Base-by-base conservation (phyloP, 208 protist species). In the Crithidia expoeki region DNA sequence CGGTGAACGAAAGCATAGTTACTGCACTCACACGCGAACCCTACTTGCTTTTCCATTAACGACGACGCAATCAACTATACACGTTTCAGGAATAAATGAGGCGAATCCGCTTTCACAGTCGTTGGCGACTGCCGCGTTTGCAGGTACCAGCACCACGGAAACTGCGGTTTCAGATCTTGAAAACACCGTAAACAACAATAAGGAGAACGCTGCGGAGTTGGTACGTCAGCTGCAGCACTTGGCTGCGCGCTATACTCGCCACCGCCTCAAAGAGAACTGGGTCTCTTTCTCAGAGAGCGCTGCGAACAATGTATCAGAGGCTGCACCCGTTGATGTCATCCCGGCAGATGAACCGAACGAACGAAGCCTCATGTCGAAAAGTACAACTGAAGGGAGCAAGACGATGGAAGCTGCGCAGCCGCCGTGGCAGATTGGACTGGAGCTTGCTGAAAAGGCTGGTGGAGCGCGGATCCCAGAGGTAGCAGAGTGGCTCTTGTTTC, bases 401-500 rank as follows among this genome's bases (percentile, higher is more conserved):
- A n/a, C 0, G 1, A 40, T 10, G 2, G 14, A 11, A 16, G 33
- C 33, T 4, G 27, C 30, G 32, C 27, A 38, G 34, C 44, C 71
- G 19, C 62, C 62, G 10, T 76, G 71, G 71, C 19, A 60, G 46
- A 36, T 25, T 25, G 71, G 44, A 17, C 19, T 76, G 4, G 27
- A 68, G 19, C 55, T 69, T 5, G 60, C 40, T 7, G 46, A 76
- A n/a, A 34, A 19, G 5, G 16, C 21, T n/a, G 25, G 27, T 25
- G 19, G 4, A 36, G 44, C 16, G 44, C n/a, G 1, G 21, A 59
- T 12, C 23, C 28, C 17, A 10, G 34, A 32, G 19, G 49, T 59
- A 25, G 40, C 38, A 11, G 71, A 76, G 47, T 69, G 63, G 62
- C 55, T 69, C 9, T 38, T 76, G 28, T 76, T 68, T 34, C 10